Conservation (phyloP, 2,329 filamentous ascomycete species). For the Trichoderma sp. region DNA sequence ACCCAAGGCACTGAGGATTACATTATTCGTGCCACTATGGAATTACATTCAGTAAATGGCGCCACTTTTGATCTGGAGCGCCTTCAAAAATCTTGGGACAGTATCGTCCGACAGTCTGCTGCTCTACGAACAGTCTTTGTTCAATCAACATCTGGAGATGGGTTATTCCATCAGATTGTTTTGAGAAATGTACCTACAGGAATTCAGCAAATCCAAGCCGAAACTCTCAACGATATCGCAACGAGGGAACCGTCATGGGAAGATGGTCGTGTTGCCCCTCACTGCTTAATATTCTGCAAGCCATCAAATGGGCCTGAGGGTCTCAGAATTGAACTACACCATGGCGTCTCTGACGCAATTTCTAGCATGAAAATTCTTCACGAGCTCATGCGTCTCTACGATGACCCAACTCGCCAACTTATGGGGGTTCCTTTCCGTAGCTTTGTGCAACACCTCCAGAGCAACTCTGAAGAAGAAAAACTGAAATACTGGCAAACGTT, state of each 20-base stretch:
- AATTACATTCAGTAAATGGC: background rate
- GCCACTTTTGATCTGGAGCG: background rate
- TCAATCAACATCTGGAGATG: background rate
- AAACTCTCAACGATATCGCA: background rate
- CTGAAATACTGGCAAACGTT: background rate
- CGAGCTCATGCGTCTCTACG: background rate
- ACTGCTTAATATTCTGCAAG: background rate
- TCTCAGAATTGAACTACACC: background rate
- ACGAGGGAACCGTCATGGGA: background rate
- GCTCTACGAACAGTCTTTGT: background rate
- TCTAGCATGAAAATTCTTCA: background rate
- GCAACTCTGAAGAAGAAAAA: background rate
- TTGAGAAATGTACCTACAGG: background rate
- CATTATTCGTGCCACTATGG: background rate
- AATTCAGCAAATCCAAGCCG: background rate
- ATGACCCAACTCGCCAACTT: background rate
- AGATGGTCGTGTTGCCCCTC: background rate
- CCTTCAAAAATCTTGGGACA: background rate
- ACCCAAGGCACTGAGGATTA: background rate
- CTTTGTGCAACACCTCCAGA: background rate
- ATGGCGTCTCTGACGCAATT: background rate
- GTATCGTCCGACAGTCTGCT: background rate
- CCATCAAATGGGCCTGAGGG: background rate
- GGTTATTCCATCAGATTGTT: background rate
- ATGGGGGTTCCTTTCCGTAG: background rate